Evolutionary conservation across 2,329 filamentous ascomycete species (phyloP), one percentile per base, ranked within the genome.

Genomic region (Fusarium luffae): DNA sequence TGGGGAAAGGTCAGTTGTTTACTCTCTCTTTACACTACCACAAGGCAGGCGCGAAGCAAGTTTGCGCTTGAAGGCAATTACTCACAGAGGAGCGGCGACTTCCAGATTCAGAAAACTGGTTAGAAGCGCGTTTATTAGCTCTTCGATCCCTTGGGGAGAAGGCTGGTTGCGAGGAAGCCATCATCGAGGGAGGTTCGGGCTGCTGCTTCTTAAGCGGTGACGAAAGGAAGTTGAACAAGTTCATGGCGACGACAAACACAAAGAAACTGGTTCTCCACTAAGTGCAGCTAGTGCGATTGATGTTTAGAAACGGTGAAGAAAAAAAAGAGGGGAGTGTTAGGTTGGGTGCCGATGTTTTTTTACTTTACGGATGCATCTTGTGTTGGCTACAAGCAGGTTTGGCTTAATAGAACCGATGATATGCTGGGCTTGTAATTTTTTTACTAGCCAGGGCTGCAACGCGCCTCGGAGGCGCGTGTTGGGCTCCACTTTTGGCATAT

Each of bases 151-250:
- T 72, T 5, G 54, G 68, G 5, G 70, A 73, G 14, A 50, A 63
- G 9, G 34, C 34, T 37, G 34, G 34, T 37, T 47, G 56, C 12
- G 59, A 51, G 27, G 64, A 63, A 28, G 72, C 59, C 52, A 73
- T 69, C n/a, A 44, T 59, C 14, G 61, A 34, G 4, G 63, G 54
- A 19, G 41, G 25, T 49, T 44, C 51, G 41, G 23, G 19, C 14
- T 54, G 52, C 51, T 68, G 52, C 54, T 68, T 63, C 58, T 75
- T 75, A n/a, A 69, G 63, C 46, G 74, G 74, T 32, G 74, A 73
- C 18, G 74, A 74, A 32, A 74, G 55, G 11, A 72, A 57, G 34
- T 59, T 58, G 37, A 63, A n/a, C 49, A 59, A 37, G 59, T 63
- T 63, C 60, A 63, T 63, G 18, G 37, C 57, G 52, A 43, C 13